Evolutionary conservation across 371 early-diverging fungal genomes (phyloP).

Genomic region (Rhizopus microsporus): DNA sequence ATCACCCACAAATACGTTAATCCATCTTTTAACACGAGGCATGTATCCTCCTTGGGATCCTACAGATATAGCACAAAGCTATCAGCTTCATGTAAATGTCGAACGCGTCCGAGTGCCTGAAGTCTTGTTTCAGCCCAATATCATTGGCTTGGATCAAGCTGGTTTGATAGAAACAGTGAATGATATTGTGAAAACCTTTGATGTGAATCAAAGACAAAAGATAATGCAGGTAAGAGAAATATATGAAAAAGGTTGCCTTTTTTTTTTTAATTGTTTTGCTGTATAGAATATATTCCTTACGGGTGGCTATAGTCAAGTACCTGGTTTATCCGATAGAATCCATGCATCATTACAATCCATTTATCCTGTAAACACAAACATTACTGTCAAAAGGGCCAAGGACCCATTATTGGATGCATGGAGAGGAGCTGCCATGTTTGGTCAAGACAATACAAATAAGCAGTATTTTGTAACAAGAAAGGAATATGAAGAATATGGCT

Average conservation of each 20-base stretch:
- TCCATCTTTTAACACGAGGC: conserved; percentile 58
- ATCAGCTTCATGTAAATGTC: conserved; percentile 87
- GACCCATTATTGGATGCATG: conserved; percentile 84
- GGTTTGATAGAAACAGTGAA: conserved; percentile 78
- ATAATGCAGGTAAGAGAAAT: conserved; percentile 44
- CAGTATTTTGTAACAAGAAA: conserved; percentile 58
- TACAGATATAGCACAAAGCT: conserved; percentile 59
- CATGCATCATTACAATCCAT: conserved; percentile 59
- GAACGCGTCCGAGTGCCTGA: conserved; percentile 89
- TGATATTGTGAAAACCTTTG: conserved; percentile 67
- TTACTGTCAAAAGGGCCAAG: conserved; percentile 64
- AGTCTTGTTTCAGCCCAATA: conserved; percentile 83
- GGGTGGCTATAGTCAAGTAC: conserved; percentile 71
- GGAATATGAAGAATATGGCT: conserved; percentile 83
- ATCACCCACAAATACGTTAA: conserved; percentile 49
- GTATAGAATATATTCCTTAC: conserved; percentile 74
- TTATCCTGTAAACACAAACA: conserved; percentile 60
- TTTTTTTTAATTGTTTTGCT: neutral
- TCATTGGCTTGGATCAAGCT: conserved; percentile 87
- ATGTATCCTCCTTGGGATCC: conserved; percentile 67
- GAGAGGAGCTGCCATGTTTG: conserved; percentile 78
- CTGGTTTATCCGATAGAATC: conserved; percentile 68
- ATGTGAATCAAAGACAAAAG: conserved; percentile 41
- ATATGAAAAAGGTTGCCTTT: neutral
- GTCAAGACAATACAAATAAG: conserved; percentile 32